Evolutionary conservation across 2,329 filamentous ascomycete genomes (phyloP), one percentile per base, ranked within the genome.

Genomic region (Endocalyx cinctus): DNA sequence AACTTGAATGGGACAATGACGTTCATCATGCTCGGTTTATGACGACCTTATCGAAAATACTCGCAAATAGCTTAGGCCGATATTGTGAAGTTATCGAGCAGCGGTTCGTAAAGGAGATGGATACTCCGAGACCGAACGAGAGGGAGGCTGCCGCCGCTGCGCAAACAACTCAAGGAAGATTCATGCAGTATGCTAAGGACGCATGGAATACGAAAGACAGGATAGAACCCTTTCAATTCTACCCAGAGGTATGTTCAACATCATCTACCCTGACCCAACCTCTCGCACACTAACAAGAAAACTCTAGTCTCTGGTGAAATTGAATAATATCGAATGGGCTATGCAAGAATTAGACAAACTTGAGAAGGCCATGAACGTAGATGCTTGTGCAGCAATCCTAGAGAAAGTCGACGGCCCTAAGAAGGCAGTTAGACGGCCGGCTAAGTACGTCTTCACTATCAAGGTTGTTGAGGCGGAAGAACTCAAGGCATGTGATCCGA

Each of bases 391-490:
- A 4, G 81, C 84, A 32, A 78, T 94, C 12, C 77, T 98, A 31
- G 79, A 82, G 29, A 80, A 76, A 50, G 71, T 84, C 42, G 78
- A 86, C 17, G 86, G 86, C 7, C 82, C 85, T 1, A 79, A 79
- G 52, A 70, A 76, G 36, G 67, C 71, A 41, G 55, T 64, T 35
- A 79, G 79, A 48, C 83, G 79, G 50, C 78, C 82, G 26, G 84
- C 79, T 42, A 96, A 94, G 56, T 97, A 94, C 57, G 89, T 96
- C 35, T 98, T 98, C 62, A 97, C 92, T 1, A 89, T 98, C 63
- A 98, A 98, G 65, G 89, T 98, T 38, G 89, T 98, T 17, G 92
- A 98, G 62, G 92, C 87, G 7, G 92, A 98, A 62, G 92, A 98
- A 51, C 70, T 98, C 48, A 97, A 97, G 62, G 87, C 92, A n/a